These are phyloP conservation scores for Spencermartinsiella ligniputridi DNA, from an alignment of 1,139 yeast genomes.

Conservation along the genomic window DNA sequence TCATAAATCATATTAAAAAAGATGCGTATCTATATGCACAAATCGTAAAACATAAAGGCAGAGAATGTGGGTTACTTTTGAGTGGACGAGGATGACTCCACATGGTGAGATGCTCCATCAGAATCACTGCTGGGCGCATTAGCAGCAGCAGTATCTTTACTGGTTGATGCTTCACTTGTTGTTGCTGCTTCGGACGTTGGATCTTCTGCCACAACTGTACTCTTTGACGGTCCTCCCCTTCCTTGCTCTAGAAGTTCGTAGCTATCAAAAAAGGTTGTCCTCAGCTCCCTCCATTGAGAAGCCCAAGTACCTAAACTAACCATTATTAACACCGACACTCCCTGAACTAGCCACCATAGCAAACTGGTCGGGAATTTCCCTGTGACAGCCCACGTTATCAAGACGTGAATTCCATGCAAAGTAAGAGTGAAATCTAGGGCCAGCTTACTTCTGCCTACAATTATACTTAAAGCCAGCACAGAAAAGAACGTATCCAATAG, in stretches of 20 bases:
- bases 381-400: constrained; percentile 64
- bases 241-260: constrained; percentile 18
- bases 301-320: constrained; percentile 81
- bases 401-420: constrained; percentile 70
- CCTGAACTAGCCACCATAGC: constrained; percentile 83
- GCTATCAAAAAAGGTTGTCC: constrained; percentile 78
- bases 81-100: too few relatives aligned
- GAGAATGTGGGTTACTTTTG: too few relatives aligned
- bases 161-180: too few relatives aligned
- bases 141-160: too few relatives aligned
- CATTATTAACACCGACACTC: constrained; percentile 60
- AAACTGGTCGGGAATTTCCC: constrained; percentile 63
- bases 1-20: too few relatives aligned
- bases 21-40: too few relatives aligned
- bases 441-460: constrained; percentile 86
- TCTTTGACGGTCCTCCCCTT: neutral
- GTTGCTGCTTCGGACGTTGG: too few relatives aligned
- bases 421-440: constrained; percentile 97
- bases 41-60: too few relatives aligned
- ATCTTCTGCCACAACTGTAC: neutral
- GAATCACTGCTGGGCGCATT: too few relatives aligned
- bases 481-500: constrained; percentile 57
- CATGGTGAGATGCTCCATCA: too few relatives aligned
- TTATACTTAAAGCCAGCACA: constrained; percentile 75
- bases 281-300: constrained; percentile 80